Evolutionary conservation across 2,329 filamentous ascomycete genomes (phyloP).

Genomic region (Alternaria angustiovoidea): DNA sequence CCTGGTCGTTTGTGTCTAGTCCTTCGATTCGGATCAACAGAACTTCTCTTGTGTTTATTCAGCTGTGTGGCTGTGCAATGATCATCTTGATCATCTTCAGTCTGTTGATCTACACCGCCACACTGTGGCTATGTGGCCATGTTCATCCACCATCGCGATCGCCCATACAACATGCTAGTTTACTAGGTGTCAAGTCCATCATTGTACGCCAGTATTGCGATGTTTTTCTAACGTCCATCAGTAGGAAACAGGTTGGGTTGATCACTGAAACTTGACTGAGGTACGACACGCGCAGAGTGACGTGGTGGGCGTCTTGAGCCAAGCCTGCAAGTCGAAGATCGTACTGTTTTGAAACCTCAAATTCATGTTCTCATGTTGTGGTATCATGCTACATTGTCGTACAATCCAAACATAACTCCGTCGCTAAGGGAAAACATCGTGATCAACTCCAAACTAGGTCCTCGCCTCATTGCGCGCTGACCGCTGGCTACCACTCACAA

Average conservation of each 20-base stretch:
- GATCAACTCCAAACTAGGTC: not conserved
- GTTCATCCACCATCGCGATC: not conserved
- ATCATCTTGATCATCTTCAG: not conserved
- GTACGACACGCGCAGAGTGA: slow-evolving; percentile 1
- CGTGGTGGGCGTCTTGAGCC: not conserved
- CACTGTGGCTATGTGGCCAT: slow-evolving; percentile 1
- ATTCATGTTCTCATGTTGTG: not conserved
- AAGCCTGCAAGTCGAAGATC: not conserved
- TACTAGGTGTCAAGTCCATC: not conserved
- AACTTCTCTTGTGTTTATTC: not conserved
- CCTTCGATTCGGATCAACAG: not conserved
- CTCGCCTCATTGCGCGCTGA: not conserved
- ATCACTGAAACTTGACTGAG: not conserved
- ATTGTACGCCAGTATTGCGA: not conserved
- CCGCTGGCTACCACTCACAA: not conserved
- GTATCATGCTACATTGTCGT: not conserved
- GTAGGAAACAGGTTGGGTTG: not conserved
- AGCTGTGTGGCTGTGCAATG: not conserved
- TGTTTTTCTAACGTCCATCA: not conserved
- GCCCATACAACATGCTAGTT: not conserved
- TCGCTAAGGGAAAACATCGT: not conserved
- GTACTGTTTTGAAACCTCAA: not conserved
- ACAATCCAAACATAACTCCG: not conserved
- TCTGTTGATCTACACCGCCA: not conserved
- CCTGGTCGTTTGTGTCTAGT: not conserved